Evolutionary conservation across 306 rosid genomes (phyloP).

Genomic region (Dalbergia cultrata): DNA sequence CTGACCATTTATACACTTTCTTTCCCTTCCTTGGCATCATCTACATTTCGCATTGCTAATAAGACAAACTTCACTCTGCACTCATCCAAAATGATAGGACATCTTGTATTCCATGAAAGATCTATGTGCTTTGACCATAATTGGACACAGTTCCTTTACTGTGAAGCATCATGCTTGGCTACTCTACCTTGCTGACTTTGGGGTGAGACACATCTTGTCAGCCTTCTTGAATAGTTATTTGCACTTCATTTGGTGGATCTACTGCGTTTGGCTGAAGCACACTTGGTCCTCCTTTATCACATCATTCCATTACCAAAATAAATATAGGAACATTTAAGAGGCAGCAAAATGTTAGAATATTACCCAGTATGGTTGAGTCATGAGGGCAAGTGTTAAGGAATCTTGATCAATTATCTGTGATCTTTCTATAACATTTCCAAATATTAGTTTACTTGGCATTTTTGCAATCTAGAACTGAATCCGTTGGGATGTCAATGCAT

Average conservation of each 20-base stretch:
- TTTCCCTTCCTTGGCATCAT: not conserved
- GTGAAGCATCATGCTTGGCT: not conserved
- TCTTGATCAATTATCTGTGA: no score
- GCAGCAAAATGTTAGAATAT: no score
- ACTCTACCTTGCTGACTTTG: slow-evolving; percentile 1
- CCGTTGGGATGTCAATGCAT: no score
- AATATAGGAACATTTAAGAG: no score
- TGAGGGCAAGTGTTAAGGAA: no score
- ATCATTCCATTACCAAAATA: no score
- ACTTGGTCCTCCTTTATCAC: not conserved
- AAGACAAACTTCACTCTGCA: not conserved
- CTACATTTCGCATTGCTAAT: slow-evolving; percentile 1
- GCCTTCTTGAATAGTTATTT: not conserved
- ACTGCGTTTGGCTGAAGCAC: not conserved
- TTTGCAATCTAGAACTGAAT: no score
- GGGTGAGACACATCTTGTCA: not conserved
- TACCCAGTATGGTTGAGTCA: no score
- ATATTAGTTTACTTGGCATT: no score
- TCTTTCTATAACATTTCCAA: no score
- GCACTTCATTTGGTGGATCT: not conserved
- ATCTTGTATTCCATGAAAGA: not conserved
- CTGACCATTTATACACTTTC: not conserved
- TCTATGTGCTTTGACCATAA: not conserved
- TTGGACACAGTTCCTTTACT: not conserved
- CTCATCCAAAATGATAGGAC: not conserved